Conservation (phyloP, 257 asterid genomes). For the Solanum infundibuliforme region DNA sequence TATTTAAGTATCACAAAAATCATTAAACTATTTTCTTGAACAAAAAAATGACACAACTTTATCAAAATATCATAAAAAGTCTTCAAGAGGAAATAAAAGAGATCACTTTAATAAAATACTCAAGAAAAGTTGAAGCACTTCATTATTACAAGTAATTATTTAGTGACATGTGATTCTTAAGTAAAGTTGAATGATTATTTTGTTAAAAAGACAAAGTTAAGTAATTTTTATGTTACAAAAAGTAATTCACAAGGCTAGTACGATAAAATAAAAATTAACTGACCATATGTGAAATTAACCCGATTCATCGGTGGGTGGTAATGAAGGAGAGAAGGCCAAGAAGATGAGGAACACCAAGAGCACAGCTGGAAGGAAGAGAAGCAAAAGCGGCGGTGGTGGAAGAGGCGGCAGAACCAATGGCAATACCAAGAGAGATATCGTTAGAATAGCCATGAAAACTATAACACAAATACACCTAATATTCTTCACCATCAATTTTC, state of each 20-base stretch:
- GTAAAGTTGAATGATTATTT: not conserved
- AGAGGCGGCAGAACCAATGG: slow-evolving; percentile 27
- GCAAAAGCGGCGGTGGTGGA: slow-evolving; percentile 24
- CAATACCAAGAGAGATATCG: not conserved
- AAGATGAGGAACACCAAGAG: not conserved
- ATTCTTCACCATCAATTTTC: not conserved
- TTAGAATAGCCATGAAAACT: not conserved
- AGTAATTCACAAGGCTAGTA: not conserved
- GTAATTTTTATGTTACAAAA: not conserved
- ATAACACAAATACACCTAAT: not conserved
- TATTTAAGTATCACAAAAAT: not conserved
- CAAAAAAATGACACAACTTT: not conserved
- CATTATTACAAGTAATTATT: not conserved
- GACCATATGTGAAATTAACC: not conserved
- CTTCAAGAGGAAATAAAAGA: not conserved
- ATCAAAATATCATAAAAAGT: not conserved
- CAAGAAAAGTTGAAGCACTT: not conserved
- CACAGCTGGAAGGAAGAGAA: not conserved
- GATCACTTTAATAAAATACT: not conserved
- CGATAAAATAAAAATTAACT: not conserved
- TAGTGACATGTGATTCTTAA: not conserved
- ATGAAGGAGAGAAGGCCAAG: not conserved
- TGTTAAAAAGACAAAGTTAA: not conserved
- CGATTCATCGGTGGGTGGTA: not conserved
- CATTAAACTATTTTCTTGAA: not conserved